Base-by-base conservation (phyloP, 139 green algal genomes). In the Mesostigma viride region DNA sequence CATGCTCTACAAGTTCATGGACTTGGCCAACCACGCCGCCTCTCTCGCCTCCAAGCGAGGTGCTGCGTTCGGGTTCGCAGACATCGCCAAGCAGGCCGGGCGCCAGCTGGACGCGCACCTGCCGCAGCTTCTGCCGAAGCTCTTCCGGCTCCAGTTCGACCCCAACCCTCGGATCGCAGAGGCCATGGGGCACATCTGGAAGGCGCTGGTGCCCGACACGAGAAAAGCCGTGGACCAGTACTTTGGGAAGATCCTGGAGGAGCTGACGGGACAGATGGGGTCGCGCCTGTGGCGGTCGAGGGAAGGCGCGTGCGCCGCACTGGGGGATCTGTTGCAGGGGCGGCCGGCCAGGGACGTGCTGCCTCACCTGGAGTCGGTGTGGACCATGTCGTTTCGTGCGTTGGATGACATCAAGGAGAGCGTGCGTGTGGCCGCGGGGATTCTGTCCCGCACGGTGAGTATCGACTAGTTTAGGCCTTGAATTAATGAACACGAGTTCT, bases 1-100 rank as follows among this genome's bases (percentile, higher is more conserved):
- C 59, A 82, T 96, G 34, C 67, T 90, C 20, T 90, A 89, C 64
- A 75, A 74, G 36, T 95, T 96, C 81, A 94, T 96, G 89, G 79
- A 91, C 58, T 70, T 95, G 33, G 85, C 86, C 24, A 86, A 90
- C 68, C 80, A 90, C 57, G 36, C 3, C 20, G 14, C 8, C 31
- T 6, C 20, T 64, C 45, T 91, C 32, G 88, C 87, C 66, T 83
- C 82, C 57, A 71, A 73, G 1, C 70, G 87, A 1, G 89, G 90
- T 5, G 88, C 89, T 1, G 88, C 90, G 3, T 91, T 90, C 68
- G 90, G 91, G 3, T 85, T 96, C 58, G 85, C 85, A 0, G 75
- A 73, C 30, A 91, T 96, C 17, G 87, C 89, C 3, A 79, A 77
- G 53, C 68, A 93, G 68, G 89, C 90, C 4, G 83, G 83, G 3